A percentile compares a stretch with the other conserved stretches of the same genome.
Conservation (phyloP, 2,329 filamentous ascomycete genomes). For the Aspergillus fumigatiaffinis region DNA sequence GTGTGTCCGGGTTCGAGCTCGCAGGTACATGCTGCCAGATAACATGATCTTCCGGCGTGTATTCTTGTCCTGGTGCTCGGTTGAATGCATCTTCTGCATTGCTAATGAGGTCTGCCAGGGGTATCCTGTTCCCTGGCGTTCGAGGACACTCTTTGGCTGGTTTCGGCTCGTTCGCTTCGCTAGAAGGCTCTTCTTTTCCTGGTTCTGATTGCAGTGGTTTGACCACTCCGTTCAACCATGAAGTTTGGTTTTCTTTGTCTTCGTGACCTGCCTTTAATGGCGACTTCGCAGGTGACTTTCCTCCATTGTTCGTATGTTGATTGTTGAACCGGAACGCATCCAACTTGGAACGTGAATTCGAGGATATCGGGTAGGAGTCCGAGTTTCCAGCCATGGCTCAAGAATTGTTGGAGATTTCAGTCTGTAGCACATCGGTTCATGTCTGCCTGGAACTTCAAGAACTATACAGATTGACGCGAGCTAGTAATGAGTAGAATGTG, state of each 20-base stretch:
- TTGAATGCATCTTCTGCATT: conserved; percentile 56
- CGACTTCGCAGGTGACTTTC: conserved; percentile 20
- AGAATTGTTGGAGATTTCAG: conserved; percentile 12
- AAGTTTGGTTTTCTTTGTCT: conserved; percentile 45
- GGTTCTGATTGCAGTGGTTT: conserved; percentile 19
- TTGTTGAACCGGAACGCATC: conserved; percentile 51
- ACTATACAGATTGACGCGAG: neutral
- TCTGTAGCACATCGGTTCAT: conserved; percentile 22
- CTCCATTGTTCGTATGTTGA: conserved; percentile 26
- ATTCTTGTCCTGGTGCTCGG: conserved; percentile 43
- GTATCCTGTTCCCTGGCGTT: conserved; percentile 56
- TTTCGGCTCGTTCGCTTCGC: conserved; percentile 23
- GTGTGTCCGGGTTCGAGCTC: conserved; percentile 40
- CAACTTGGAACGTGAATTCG: conserved; percentile 52
- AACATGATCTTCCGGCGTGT: conserved; percentile 59
- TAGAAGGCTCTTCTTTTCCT: conserved; percentile 15
- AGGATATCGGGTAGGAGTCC: conserved; percentile 41
- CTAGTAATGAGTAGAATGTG: neutral
- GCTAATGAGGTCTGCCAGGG: conserved; percentile 58
- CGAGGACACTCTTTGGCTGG: conserved; percentile 46
- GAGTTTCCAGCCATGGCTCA: conserved; percentile 23
- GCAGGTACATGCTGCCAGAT: conserved; percentile 53
- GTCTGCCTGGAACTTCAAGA: conserved; percentile 5
- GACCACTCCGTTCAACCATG: conserved; percentile 33
- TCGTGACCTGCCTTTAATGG: conserved; percentile 24